Evolutionary conservation across 2,329 filamentous ascomycete species (phyloP).

Genomic region (Fusarium protoensiforme): DNA sequence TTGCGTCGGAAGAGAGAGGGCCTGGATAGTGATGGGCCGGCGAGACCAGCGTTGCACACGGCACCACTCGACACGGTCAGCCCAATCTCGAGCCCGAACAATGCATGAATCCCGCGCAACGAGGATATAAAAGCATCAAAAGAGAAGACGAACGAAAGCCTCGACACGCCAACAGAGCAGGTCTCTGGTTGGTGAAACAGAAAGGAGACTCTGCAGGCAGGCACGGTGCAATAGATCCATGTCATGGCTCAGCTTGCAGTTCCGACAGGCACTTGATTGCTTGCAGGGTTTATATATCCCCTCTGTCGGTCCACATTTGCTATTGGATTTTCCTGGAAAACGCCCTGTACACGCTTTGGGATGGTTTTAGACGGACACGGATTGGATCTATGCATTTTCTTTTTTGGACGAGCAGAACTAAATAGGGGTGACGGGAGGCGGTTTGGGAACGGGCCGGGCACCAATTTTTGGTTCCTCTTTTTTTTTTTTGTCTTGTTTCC

Average conservation of each 20-base stretch:
- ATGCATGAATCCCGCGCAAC: constrained; percentile 17
- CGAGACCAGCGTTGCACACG: constrained; percentile 86
- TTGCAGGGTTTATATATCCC: constrained; percentile 11
- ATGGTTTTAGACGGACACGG: constrained; percentile 34
- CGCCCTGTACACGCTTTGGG: constrained; percentile 38
- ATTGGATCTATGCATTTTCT: constrained; percentile 24
- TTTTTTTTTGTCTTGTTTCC: neutral
- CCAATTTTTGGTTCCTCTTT: neutral
- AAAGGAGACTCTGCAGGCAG: constrained; percentile 2
- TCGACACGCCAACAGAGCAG: constrained; percentile 40
- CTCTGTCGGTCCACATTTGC: constrained; percentile 20
- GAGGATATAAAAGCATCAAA: neutral
- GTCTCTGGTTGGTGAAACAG: constrained; percentile 41
- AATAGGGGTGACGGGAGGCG: neutral
- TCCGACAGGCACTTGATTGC: neutral
- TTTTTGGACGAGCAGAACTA: constrained; percentile 11
- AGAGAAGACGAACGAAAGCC: neutral
- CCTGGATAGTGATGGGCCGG: constrained; percentile 57
- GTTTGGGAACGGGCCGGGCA: constrained; percentile 2
- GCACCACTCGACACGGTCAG: constrained; percentile 83
- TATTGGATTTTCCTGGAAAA: constrained; percentile 8
- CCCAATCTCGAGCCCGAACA: constrained; percentile 56
- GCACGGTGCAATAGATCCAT: constrained; percentile 20
- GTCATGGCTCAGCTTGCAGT: neutral
- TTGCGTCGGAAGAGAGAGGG: constrained; percentile 69